A percentile compares a stretch with the other conserved stretches of the same genome.
Evolutionary conservation across 2,329 filamentous ascomycete genomes (phyloP).

Genomic region (Neofusicoccum parvum): DNA sequence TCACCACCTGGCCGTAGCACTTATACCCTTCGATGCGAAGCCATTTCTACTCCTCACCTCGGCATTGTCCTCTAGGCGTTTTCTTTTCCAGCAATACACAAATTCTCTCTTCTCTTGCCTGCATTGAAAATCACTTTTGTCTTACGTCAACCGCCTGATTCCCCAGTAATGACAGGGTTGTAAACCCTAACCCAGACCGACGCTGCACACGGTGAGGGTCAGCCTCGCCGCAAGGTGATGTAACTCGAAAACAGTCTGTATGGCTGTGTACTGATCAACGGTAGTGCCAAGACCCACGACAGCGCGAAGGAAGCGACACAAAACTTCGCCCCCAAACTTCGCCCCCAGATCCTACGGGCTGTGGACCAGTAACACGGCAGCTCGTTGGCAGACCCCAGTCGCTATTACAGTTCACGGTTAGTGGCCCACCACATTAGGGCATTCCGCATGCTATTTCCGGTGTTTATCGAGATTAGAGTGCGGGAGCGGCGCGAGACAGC

Average conservation of each 20-base stretch:
- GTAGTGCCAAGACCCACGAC: background rate
- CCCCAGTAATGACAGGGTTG: background rate
- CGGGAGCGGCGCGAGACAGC: background rate
- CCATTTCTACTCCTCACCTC: background rate
- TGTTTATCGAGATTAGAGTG: background rate
- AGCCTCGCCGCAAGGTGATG: background rate
- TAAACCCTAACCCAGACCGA: background rate
- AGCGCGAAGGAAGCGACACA: background rate
- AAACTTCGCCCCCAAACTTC: background rate
- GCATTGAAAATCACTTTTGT: no score
- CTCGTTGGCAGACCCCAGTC: no score
- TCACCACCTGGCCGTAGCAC: background rate
- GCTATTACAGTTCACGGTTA: background rate
- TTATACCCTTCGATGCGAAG: background rate
- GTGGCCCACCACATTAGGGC: background rate
- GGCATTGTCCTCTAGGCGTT: background rate
- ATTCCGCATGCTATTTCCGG: background rate
- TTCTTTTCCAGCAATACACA: slow-evolving; percentile 1
- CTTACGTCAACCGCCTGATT: no score
- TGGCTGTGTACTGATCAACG: background rate
- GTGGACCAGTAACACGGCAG: background rate
- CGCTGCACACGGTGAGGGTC: no score
- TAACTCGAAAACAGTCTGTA: background rate
- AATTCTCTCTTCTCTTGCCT: background rate
- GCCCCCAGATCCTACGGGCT: slow-evolving; percentile 10